Base-by-base conservation (phyloP, 257 asterid species). In the Avicennia marina region DNA sequence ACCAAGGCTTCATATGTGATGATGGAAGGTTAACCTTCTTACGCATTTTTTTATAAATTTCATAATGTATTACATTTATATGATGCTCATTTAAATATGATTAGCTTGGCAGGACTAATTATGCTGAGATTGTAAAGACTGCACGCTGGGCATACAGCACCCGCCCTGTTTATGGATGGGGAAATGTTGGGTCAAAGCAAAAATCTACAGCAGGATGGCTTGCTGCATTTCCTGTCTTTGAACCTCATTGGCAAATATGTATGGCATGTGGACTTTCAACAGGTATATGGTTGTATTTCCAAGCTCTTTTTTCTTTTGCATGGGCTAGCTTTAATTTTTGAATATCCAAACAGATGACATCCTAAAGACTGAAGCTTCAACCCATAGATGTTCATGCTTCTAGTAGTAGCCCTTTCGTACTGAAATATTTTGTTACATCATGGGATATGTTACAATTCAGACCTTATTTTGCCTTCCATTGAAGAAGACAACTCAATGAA, bases 161-260 rank as follows among this genome's bases (percentile, higher is more conserved):
- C 2, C 89, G 73, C 6, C 95, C 98, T 15, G 73, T 91, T 65
- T 88, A 78, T 62, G 98, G 98, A 60, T 91, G 98, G 98, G 98
- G 98, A 15, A 65, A 86, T 75, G 84, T 81, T 65, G 83, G 74
- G 55, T 82, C 90, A 39, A 80, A 80, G 78, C 98, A 91, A 56
- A 88, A 91, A 72, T 85, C 97, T 1, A 88, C 97, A 0, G 98
- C 98, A 25, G 98, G 98, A 45, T 91, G 98, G 98, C 98, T 77
- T 63, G 98, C 98, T 54, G 97, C 95, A 56, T 83, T 91, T 72
- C 98, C 98, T 11, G 97, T 91, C 62, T 91, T 91, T 72, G 98
- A 91, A 78, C 98, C 98, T 63, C 98, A 91, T 66, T 91, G 98
- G 98, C 98, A 91, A 77, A 63, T 91, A 66, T 91, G 98, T 78